A percentile compares a stretch with the other conserved stretches of the same genome.
Conservation (phyloP, 164 flowering plant genomes). For the Kalanchoe fedtschenkoi region DNA sequence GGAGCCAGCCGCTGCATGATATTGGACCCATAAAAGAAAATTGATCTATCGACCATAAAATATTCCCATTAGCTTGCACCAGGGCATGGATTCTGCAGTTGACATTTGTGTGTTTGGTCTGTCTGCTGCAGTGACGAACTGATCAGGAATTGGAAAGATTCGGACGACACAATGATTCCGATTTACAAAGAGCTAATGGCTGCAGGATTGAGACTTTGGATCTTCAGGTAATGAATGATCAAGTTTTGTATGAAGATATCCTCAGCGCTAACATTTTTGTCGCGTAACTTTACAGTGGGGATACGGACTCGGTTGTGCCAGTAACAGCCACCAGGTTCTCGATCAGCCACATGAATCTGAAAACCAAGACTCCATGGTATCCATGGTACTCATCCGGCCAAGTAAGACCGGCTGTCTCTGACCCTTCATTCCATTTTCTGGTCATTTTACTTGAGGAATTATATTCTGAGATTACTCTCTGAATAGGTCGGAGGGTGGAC, state of each 20-base stretch:
- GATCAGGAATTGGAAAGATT: neutral
- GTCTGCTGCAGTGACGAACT: conserved; percentile 1
- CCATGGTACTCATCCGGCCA: conserved; percentile 58
- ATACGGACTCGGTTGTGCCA: conserved; percentile 85
- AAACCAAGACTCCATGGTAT: conserved; percentile 56
- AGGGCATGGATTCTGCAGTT: too few species aligned
- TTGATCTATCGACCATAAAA: too few species aligned
- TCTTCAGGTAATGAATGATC: conserved; percentile 7
- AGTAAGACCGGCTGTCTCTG: too few species aligned
- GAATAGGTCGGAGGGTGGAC: conserved; percentile 98
- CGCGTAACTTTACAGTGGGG: conserved; percentile 43
- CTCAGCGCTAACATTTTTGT: neutral
- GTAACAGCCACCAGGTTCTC: conserved; percentile 82
- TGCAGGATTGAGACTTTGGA: conserved; percentile 6
- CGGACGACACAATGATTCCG: neutral
- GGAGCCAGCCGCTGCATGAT: too few species aligned
- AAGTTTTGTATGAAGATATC: neutral
- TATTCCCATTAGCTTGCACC: too few species aligned
- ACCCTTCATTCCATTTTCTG: too few species aligned
- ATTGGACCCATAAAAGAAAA: too few species aligned
- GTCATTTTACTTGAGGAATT: too few species aligned
- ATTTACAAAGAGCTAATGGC: conserved; percentile 6
- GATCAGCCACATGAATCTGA: conserved; percentile 56
- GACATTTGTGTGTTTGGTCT: neutral
- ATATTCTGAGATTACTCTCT: too few species aligned